Evolutionary conservation across 306 rosid genomes (phyloP).

Genomic region (Prunus armeniaca): DNA sequence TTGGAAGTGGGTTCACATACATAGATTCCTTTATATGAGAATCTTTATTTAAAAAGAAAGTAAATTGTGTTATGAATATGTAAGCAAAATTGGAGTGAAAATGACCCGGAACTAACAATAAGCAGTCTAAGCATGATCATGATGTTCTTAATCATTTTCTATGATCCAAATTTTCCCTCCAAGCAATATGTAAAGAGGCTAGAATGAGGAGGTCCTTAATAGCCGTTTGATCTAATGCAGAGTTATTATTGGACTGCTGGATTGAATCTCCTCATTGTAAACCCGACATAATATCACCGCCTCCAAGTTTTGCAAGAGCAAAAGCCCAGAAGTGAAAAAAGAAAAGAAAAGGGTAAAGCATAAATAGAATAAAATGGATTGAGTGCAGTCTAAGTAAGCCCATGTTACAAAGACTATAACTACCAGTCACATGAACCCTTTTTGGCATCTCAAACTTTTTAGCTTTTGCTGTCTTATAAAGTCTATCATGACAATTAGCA

Average conservation of each 20-base stretch:
- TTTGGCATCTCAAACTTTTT: slow-evolving; percentile 7
- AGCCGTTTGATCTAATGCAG: no score
- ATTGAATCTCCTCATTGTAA: no score
- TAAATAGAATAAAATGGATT: background rate
- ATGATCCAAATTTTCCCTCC: slow-evolving; percentile 3
- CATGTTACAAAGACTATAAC: slow-evolving; percentile 6
- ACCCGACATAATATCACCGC: background rate
- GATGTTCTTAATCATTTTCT: slow-evolving; percentile 15
- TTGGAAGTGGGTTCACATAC: background rate
- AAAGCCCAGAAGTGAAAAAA: background rate
- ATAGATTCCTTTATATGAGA: background rate
- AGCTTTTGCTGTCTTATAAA: slow-evolving; percentile 19
- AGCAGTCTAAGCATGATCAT: background rate
- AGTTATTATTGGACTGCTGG: no score
- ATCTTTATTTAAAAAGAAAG: background rate
- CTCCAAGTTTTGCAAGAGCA: background rate
- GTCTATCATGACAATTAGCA: slow-evolving; percentile 23
- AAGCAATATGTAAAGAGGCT: background rate
- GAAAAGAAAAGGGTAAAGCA: background rate
- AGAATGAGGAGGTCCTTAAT: no score
- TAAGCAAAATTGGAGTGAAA: background rate
- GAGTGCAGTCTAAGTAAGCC: slow-evolving; percentile 13
- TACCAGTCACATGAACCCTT: slow-evolving; percentile 9
- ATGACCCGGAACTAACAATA: background rate
- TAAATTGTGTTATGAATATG: background rate